A percentile compares a stretch with the other conserved stretches of the same genome.
Conservation (phyloP, 192 early-diverging fungal species). For the Entomortierella beljakovae region DNA sequence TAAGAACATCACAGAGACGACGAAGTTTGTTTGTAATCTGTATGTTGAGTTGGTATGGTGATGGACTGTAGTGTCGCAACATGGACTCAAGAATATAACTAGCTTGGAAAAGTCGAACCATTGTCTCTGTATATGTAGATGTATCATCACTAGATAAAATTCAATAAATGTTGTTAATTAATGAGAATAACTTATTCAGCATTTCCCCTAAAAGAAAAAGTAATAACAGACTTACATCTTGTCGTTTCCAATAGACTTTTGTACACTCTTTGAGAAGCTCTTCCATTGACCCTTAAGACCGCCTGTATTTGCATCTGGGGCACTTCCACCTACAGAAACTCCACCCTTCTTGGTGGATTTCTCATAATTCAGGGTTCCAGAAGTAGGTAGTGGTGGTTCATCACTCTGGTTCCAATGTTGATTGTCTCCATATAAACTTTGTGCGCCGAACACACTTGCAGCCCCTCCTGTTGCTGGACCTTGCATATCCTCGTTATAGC, state of each 20-base stretch:
- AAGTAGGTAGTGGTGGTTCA: conserved; percentile 30
- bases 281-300: conserved; percentile 54
- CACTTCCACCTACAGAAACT: conserved; percentile 24
- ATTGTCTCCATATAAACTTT: conserved; percentile 14
- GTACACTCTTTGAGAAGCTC: conserved; percentile 55
- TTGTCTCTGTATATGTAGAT: conserved; percentile 32
- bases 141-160: conserved; percentile 39
- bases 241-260: conserved; percentile 56
- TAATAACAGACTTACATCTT: conserved; percentile 33
- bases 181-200: too few relatives aligned
- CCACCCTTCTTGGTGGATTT: conserved; percentile 35
- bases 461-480: conserved; percentile 35
- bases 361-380: neutral
- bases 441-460: conserved; percentile 19
- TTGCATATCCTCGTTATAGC: conserved; percentile 32
- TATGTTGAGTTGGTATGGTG: conserved; percentile 43
- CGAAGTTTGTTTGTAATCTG: conserved; percentile 49
- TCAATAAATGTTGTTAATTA: too few relatives aligned
- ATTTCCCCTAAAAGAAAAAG: neutral
- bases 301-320: conserved; percentile 20
- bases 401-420: conserved; percentile 15
- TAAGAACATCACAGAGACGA: conserved; percentile 55
- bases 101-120: conserved; percentile 36
- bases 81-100: conserved; percentile 48
- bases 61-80: conserved; percentile 36